These are phyloP conservation scores for Moricandia moricandioides DNA, from an alignment of 345 rosid genomes.

Conservation along the genomic window DNA sequence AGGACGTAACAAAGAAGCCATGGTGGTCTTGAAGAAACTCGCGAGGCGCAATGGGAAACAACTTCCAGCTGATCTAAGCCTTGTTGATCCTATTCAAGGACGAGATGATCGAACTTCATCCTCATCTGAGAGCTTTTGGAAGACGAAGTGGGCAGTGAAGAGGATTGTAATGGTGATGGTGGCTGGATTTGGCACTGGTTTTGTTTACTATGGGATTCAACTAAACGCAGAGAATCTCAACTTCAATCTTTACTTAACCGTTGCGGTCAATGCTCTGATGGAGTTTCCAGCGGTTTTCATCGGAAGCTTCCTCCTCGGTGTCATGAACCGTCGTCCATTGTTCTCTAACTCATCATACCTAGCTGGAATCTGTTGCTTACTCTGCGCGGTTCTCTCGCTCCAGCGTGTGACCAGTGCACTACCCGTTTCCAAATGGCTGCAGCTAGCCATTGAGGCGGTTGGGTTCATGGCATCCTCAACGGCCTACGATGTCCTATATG, in stretches of 20 bases:
- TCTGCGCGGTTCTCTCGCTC: conserved; percentile 57
- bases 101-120: conserved; percentile 7
- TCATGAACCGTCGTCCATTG: conserved; percentile 53
- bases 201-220: conserved; percentile 73
- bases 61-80: conserved; percentile 43
- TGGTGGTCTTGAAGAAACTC: conserved; percentile 44
- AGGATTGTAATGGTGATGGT: conserved; percentile 52
- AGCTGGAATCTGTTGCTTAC: conserved; percentile 49
- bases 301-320: conserved; percentile 46
- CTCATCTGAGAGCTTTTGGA: conserved; percentile 49
- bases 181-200: conserved; percentile 63
- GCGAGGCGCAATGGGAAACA: conserved; percentile 53
- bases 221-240: conserved; percentile 68
- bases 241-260: conserved; percentile 57
- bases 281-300: conserved; percentile 73
- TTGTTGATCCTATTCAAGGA: conserved; percentile 32
- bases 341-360: conserved; percentile 48
- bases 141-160: conserved; percentile 58
- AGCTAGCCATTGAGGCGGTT: conserved; percentile 46
- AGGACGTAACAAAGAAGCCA: conserved; percentile 55
- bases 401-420: not conserved
- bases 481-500: conserved; percentile 56
- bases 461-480: conserved; percentile 69
- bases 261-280: conserved; percentile 61
- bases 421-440: conserved; percentile 47